Evolutionary conservation across 768 basidiomycete genomes (phyloP), one percentile per base, ranked within the genome.

Genomic region (Boletellus sp.): DNA sequence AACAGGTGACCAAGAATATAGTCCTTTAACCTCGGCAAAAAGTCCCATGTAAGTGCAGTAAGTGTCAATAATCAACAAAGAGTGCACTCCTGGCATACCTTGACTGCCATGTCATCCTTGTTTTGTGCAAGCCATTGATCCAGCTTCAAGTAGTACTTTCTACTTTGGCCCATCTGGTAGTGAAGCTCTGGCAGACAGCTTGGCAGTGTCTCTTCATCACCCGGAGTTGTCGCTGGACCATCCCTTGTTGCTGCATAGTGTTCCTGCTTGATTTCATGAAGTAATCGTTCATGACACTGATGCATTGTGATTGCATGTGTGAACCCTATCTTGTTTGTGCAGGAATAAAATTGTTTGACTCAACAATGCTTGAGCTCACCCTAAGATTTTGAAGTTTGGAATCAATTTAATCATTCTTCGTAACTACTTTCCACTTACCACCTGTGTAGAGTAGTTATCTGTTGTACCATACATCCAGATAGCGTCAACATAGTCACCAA

Each of bases 331-430:
- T 74, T 75, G 52, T 71, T 74, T 0, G 70, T 72, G 0, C 56
- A 34, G 0, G 47, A 51, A 39, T 75, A 78, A 34, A 72, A 58
- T 0, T 49, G 55, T 56, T 79, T 78, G 12, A 72, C 58, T 0
- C 42, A 54, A 0, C 61, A n/a, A n/a, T n/a, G n/a, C n/a, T n/a
- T n/a, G n/a, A n/a, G n/a, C n/a, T n/a, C n/a, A n/a, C n/a, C n/a
- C n/a, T n/a, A n/a, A n/a, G n/a, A n/a, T n/a, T n/a, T n/a, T n/a
- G n/a, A n/a, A n/a, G n/a, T n/a, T n/a, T n/a, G n/a, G n/a, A n/a
- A n/a, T n/a, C n/a, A n/a, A n/a, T n/a, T n/a, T n/a, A n/a, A n/a
- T n/a, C n/a, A n/a, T n/a, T n/a, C n/a, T n/a, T n/a, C n/a, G n/a
- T n/a, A n/a, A n/a, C n/a, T n/a, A n/a, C n/a, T n/a, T n/a, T n/a